Evolutionary conservation across 164 flowering plant species (phyloP), one percentile per base, ranked within the genome.

Genomic region (Aristolochia californica): DNA sequence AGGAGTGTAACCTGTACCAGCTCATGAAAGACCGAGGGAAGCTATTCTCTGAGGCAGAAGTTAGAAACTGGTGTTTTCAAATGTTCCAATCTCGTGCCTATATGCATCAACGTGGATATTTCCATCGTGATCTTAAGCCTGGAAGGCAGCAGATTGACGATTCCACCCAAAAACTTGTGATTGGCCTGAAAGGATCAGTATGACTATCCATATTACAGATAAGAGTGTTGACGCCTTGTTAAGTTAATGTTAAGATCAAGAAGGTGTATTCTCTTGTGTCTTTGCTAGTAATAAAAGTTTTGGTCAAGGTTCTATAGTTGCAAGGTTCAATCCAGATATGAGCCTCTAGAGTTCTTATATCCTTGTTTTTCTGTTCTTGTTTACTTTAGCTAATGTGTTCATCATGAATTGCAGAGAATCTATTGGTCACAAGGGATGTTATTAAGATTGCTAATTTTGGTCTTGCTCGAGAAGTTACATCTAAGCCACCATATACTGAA

Each of bases 371-470:
- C 50, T 1, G 5, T 14, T 47, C n/a, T 20, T 17, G 18, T 20
- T n/a, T 17, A 47, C 12, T 47, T n/a, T n/a, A n/a, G n/a, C n/a
- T n/a, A 18, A 12, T 14, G 24, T 21, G 20, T 66, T 45, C 40
- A 7, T 34, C 10, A 7, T 34, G 10, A 5, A 2, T 8, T 68
- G 47, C 81, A 91, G 96, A 91, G 70, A 91, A 91, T 64, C 70
- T 91, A 55, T 66, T 91, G 68, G 91, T 84, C 13, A 68, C 96
- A 8, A 86, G 80, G 62, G 90, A 83, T 15, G 12, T 72, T 15
- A 84, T 88, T 59, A 91, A 91, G 75, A 65, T 91, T 65, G 96
- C 98, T 70, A 96, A 91, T 83, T 86, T 91, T 77, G 98, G 98
- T 59, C 91, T 91, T 68, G 99, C 97, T 57, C 88, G 99, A 16